Base-by-base conservation (phyloP, 2,329 filamentous ascomycete species). In the Alternaria rosae region DNA sequence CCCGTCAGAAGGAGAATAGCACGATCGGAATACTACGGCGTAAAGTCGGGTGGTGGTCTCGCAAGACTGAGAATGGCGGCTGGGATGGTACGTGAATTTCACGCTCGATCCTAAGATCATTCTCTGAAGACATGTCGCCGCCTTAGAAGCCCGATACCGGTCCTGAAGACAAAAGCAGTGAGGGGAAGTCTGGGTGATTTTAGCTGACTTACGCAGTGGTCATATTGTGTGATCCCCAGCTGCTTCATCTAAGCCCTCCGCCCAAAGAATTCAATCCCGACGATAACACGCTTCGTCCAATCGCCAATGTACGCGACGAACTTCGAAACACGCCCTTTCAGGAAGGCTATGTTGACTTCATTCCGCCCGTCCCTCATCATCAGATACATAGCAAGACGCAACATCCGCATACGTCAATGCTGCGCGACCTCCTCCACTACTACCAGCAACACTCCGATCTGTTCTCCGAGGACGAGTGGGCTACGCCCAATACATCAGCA, bases 171-270 rank as follows among this genome's bases (percentile, higher is more conserved):
- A 2, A 21, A n/a, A 9, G 20, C 3, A 25, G 20, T 5, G 23
- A 44, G 11, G 12, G 4, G 8, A 11, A 2, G 13, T 12, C 17
- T 2, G 20, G 12, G 0, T 3, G 13, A 11, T 4, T 0, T 23
- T 23, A 15, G 50, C 63, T 69, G 17, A 67, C 15, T 1, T 11
- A 15, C 8, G 4, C 12, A 77, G 76, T 72, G 9, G 70, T 78
- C 0, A 73, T 78, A 3, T 70, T 78, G 8, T 76, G 74, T 55
- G 76, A 78, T 45, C 76, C 76, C 6, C 71, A 70, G 50, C 71
- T 78, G 3, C 2, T 17, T 5, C 38, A 71, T 28, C 59, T 76
- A 8, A 21, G 54, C 3, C 60, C 58, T 11, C n/a, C 53, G 11
- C 62, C 69, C 3, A 68, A 59, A 47, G 65, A 71, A 42, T 55